phyloP scores from a whole-genome alignment of 371 early-diverging fungal species.

The Sporodiniella umbellata region DNA sequence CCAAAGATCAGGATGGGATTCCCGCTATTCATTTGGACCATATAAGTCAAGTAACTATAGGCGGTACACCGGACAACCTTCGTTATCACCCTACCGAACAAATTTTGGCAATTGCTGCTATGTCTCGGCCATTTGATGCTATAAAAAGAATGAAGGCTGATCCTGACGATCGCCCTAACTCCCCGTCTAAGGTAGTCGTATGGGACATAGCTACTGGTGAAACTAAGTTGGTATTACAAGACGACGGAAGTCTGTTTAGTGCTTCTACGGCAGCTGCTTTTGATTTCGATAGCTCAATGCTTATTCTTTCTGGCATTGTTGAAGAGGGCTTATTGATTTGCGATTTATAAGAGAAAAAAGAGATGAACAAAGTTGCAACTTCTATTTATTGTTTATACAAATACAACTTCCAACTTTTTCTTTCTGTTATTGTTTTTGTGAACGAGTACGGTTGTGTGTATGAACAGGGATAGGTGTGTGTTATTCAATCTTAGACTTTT shows the following conservation, averaged over 20 bases:
- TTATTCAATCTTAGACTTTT: not conserved
- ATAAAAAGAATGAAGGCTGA: conserved; percentile 8
- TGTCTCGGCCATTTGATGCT: conserved; percentile 25
- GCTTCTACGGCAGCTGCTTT: conserved; percentile 25
- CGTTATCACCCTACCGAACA: conserved; percentile 16
- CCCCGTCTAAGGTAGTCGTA: conserved; percentile 28
- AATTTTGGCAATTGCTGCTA: conserved; percentile 26
- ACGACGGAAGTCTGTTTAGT: conserved; percentile 32
- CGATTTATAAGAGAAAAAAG: conserved; percentile 6
- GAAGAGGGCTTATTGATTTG: conserved; percentile 32
- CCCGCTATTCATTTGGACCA: conserved; percentile 13
- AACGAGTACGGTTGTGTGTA: too few species aligned
- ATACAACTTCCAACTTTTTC: not conserved
- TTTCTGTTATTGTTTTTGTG: not conserved
- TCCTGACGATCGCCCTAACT: not conserved
- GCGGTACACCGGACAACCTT: conserved; percentile 36
- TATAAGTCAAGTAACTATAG: conserved; percentile 9
- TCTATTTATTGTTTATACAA: conserved; percentile 14
- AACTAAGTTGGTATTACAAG: conserved; percentile 23
- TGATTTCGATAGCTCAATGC: conserved; percentile 15
- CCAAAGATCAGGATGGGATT: not conserved
- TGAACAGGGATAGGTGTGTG: too few species aligned
- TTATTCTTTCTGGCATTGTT: conserved; percentile 32
- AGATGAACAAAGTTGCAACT: conserved; percentile 8
- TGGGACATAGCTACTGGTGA: conserved; percentile 20